Evolutionary conservation across 768 basidiomycete species (phyloP).

Genomic region (Lactifluus subvellereus): DNA sequence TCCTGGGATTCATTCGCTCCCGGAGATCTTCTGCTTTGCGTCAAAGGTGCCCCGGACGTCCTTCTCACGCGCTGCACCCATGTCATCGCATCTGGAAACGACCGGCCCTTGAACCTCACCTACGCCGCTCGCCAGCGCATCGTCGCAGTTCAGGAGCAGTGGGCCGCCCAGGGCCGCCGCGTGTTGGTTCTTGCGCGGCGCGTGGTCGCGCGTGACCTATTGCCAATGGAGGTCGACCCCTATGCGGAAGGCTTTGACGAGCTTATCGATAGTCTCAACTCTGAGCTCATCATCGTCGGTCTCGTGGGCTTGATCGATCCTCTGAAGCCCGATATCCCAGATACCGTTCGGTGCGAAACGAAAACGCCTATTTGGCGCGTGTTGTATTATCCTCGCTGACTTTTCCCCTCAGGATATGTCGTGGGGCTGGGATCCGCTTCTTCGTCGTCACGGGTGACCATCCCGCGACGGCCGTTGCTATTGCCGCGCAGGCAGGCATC

Average conservation of each 20-base stretch:
- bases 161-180: conserved; percentile 52
- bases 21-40: conserved; percentile 32
- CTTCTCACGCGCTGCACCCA: conserved; percentile 38
- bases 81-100: conserved; percentile 37
- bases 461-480: conserved; percentile 54
- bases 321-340: conserved; percentile 47
- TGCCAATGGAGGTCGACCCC: conserved; percentile 30
- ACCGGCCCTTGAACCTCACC: conserved; percentile 32
- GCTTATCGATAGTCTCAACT: conserved; percentile 37
- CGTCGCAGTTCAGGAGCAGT: conserved; percentile 38
- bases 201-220: conserved; percentile 31
- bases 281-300: conserved; percentile 48
- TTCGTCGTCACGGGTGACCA: conserved; percentile 61
- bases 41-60: conserved; percentile 51
- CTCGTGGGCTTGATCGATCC: conserved; percentile 60
- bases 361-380: neutral
- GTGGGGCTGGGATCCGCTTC: conserved; percentile 54
- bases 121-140: conserved; percentile 30
- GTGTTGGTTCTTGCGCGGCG: conserved; percentile 54
- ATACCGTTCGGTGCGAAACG: conserved; percentile 35
- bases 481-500: conserved; percentile 58
- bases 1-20: conserved; percentile 29
- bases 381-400: neutral
- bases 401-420: conserved; percentile 32
- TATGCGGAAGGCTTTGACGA: conserved; percentile 40